Conservation (phyloP, 176 grass and related monocot genomes). For the Ensete ventricosum region DNA sequence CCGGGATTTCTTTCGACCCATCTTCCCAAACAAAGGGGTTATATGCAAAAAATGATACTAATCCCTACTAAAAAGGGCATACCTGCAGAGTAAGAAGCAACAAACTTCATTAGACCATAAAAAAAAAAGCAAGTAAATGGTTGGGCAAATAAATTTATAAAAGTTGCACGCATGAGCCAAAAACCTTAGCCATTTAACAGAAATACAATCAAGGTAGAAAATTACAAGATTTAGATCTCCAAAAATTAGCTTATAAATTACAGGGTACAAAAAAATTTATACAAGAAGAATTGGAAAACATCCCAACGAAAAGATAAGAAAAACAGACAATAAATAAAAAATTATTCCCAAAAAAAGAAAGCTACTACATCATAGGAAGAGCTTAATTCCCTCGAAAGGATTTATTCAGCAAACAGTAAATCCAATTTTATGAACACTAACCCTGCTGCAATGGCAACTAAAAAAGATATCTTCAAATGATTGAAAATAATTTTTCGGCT, state of each 20-base stretch:
- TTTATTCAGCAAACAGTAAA: not conserved
- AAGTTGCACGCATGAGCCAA: not conserved
- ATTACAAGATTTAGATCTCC: not conserved
- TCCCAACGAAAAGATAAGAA: not conserved
- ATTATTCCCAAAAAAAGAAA: not conserved
- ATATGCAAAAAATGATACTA: not conserved
- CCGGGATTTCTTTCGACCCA: constrained; percentile 70
- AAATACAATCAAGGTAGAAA: not conserved
- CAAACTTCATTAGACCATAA: not conserved
- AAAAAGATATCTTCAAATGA: not conserved
- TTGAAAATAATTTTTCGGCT: not conserved
- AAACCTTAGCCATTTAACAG: not conserved
- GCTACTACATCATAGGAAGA: not conserved
- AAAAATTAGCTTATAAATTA: not conserved
- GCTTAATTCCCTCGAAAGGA: not conserved
- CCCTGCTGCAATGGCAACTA: not conserved
- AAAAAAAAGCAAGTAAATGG: not conserved
- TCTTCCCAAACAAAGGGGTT: constrained; percentile 17
- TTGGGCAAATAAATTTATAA: not conserved
- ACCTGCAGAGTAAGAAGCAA: constrained; percentile 1
- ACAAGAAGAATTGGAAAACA: not conserved
- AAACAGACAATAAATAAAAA: not conserved
- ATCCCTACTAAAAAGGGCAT: not conserved
- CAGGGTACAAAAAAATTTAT: not conserved
- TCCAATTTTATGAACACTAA: not conserved